These are phyloP conservation scores for Oryza punctata DNA, from an alignment of 176 grass and related monocot species.

Conservation along the genomic window DNA sequence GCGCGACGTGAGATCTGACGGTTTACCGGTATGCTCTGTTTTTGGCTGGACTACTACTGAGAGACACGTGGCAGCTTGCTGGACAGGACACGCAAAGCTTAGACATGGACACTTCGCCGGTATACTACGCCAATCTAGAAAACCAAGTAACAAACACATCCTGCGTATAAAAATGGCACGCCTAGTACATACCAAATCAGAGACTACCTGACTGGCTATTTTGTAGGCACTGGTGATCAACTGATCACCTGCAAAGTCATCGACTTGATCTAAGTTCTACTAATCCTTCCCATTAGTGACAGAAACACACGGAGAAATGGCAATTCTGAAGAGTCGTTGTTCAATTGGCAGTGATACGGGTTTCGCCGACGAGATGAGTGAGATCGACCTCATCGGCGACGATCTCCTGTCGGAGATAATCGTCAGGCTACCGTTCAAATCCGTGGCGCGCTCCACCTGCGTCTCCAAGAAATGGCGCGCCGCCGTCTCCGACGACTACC, in stretches of 20 bases:
- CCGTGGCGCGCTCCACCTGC: constrained; percentile 51
- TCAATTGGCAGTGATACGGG: neutral
- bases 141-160: neutral
- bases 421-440: constrained; percentile 47
- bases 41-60: neutral
- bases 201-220: neutral
- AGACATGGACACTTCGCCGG: neutral
- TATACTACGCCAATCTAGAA: neutral
- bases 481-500: constrained; percentile 50
- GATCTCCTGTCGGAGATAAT: constrained; percentile 63
- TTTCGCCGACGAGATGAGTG: neutral
- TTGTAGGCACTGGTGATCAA: neutral
- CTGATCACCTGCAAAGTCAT: neutral
- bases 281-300: neutral
- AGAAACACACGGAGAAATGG: neutral
- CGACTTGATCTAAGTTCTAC: too few species aligned
- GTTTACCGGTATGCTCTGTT: neutral
- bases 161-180: too few species aligned
- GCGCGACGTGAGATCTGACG: neutral
- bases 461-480: constrained; percentile 62
- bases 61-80: neutral
- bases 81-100: neutral
- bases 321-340: neutral
- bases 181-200: too few species aligned
- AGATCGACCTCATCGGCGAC: neutral